phyloP scores from a whole-genome alignment of 192 early-diverging fungal species.

The Backusella parvicylindrica region DNA sequence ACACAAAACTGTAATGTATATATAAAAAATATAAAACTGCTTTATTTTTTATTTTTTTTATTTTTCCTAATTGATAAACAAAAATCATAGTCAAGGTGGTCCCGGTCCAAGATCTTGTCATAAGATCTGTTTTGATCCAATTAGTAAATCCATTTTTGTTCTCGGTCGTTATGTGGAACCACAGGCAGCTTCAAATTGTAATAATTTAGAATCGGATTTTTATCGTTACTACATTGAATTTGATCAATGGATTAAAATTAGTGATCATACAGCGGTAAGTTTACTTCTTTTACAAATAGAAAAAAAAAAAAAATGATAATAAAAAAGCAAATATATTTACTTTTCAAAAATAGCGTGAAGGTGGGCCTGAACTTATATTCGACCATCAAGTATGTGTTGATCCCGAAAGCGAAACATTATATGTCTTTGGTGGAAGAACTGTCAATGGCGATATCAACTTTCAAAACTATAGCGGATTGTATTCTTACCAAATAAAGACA shows the following conservation, averaged over 20 bases:
- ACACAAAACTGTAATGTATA: conserved; percentile 62
- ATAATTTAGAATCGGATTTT: conserved; percentile 76
- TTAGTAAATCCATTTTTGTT: conserved; percentile 69
- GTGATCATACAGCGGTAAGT: conserved; percentile 72
- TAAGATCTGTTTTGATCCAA: conserved; percentile 86
- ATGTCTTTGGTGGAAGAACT: conserved; percentile 89
- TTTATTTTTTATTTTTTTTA: no score
- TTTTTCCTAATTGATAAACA: neutral
- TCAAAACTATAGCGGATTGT: conserved; percentile 84
- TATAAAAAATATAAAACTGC: neutral
- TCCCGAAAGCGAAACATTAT: conserved; percentile 59
- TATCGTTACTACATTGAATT: conserved; percentile 79
- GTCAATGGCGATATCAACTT: conserved; percentile 62
- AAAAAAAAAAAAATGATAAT: no score
- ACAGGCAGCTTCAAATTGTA: conserved; percentile 59
- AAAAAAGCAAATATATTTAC: neutral
- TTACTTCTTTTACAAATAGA: neutral
- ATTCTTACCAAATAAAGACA: conserved; percentile 66
- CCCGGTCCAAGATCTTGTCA: conserved; percentile 90
- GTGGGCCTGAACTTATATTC: conserved; percentile 86
- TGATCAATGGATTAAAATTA: conserved; percentile 69
- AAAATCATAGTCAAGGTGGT: conserved; percentile 68
- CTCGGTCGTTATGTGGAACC: conserved; percentile 86
- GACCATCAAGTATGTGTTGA: conserved; percentile 96
- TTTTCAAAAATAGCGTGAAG: conserved; percentile 52